Evolutionary conservation across 805 yeast genomes (phyloP), one percentile per base, ranked within the genome.

Genomic region (Kodamaea neixiangensis): DNA sequence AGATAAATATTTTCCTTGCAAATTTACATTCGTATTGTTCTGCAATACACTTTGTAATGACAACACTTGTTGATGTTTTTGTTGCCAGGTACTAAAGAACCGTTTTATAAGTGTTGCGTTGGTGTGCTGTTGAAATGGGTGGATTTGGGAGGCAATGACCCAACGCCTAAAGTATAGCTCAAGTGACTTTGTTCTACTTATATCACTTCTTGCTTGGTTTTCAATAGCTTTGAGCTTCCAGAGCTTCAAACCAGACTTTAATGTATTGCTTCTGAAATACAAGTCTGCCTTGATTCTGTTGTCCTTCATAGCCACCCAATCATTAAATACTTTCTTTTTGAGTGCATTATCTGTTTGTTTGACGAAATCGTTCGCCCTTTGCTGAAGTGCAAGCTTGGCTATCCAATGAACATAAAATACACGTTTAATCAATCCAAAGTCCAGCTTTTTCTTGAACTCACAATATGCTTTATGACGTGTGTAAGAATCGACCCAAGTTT

Each of bases 401-500:
- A 47, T 3, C 17, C 55, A 17, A 5, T 37, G 19, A 7, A 14
- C 41, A 7, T 37, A 37, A 9, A 35, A 35, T 17, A 17, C 11
- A 17, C 21, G 19, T 17, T 37, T 37, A 7, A 18, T 17, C 11
- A 37, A 37, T 17, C 21, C 15, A 17, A 19, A 37, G 7, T 37
- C 41, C 17, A 15, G 41, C 3, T 11, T 37, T 5, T 19, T 17
- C 21, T 15, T 17, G 17, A 37, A 11, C 6, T 37, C 41, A 37
- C 21, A 15, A 17, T 14, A 19, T 3, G 20, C 21, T 17, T 15
- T 17, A 15, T 37, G 41, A 5, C 41, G 19, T 15, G 41, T 5
- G 13, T 37, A 17, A 17, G 41, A 17, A 17, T 17, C 41, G 3
- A 37, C 21, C 59, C 59, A 56, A 21, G 44, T 18, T 5, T 11